These are phyloP conservation scores for Cenchrus purpureus DNA, from an alignment of 176 grass and related monocot species.

Conservation along the genomic window DNA sequence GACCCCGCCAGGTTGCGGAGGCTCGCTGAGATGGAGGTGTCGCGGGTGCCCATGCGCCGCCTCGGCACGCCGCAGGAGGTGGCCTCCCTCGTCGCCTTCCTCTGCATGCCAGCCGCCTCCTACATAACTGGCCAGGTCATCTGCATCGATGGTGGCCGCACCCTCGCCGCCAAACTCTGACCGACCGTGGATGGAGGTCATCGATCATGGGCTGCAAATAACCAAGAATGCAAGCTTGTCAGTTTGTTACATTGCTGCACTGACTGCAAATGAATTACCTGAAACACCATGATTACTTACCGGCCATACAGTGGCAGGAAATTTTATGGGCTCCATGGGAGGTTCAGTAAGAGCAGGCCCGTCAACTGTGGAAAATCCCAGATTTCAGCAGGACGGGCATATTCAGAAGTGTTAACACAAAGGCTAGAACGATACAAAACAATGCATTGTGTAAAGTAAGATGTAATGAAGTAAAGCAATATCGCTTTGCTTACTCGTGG, in stretches of 20 bases:
- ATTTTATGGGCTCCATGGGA: constrained; percentile 65
- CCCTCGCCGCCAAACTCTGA: constrained; percentile 37
- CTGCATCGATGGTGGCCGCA: constrained; percentile 52
- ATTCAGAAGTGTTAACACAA: constrained; percentile 84
- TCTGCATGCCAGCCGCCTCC: constrained; percentile 51
- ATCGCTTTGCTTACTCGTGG: constrained; percentile 55
- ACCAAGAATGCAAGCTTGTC: too few relatives aligned
- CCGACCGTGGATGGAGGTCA: not conserved
- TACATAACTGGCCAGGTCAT: constrained; percentile 59
- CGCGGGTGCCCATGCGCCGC: constrained; percentile 40
- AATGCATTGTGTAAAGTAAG: not conserved
- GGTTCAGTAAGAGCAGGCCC: constrained; percentile 91
- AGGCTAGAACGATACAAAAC: constrained; percentile 32
- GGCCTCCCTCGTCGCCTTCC: constrained; percentile 43
- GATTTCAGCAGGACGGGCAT: constrained; percentile 93
- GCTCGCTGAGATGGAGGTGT: constrained; percentile 25
- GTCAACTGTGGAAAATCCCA: constrained; percentile 80
- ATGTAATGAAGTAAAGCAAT: not conserved
- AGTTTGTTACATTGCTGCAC: too few relatives aligned
- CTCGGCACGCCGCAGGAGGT: constrained; percentile 49
- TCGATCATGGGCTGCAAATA: too few relatives aligned
- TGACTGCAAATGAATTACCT: too few relatives aligned
- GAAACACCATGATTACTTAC: constrained; percentile 38
- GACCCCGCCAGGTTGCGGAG: constrained; percentile 23
- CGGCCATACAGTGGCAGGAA: constrained; percentile 92